Evolutionary conservation across 2,329 filamentous ascomycete genomes (phyloP).

Genomic region (Endothia cerciana): DNA sequence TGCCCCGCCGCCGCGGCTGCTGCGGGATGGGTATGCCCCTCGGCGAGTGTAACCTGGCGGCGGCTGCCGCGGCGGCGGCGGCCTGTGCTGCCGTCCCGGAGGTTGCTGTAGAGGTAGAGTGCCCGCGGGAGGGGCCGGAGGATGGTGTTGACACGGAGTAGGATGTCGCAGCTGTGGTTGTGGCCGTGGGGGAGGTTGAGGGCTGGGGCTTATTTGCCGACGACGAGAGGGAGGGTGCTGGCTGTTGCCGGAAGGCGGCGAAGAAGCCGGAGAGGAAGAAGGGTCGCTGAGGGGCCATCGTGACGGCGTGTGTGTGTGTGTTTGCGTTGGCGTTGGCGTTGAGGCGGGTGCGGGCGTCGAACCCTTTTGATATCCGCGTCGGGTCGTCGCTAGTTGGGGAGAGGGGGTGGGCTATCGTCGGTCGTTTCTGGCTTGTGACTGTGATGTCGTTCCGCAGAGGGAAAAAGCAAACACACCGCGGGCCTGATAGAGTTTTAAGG

Average conservation of each 20-base stretch:
- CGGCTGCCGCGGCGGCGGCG: conserved; percentile 35
- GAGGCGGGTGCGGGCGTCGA: neutral
- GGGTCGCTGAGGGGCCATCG: conserved; percentile 57
- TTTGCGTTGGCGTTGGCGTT: neutral
- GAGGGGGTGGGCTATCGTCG: too few species aligned
- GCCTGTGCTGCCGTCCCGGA: conserved; percentile 37
- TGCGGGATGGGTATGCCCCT: conserved; percentile 46
- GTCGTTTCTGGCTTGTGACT: too few species aligned
- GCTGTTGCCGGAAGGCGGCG: conserved; percentile 57
- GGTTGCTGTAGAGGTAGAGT: conserved; percentile 6
- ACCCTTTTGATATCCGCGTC: neutral
- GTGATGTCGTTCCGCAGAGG: too few species aligned
- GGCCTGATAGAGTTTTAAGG: too few species aligned
- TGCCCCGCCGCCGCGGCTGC: conserved; percentile 61
- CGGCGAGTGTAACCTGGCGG: conserved; percentile 23
- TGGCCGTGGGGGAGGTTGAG: conserved; percentile 33
- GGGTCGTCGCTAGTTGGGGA: too few species aligned
- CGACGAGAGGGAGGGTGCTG: conserved; percentile 40
- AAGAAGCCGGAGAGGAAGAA: conserved; percentile 62
- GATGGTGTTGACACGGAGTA: conserved; percentile 33
- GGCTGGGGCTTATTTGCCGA: conserved; percentile 44
- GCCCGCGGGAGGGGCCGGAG: conserved; percentile 34
- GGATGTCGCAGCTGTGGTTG: conserved; percentile 31
- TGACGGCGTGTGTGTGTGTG: conserved; percentile 18
- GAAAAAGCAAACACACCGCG: too few species aligned